A percentile compares a stretch with the other conserved stretches of the same genome.
phyloP scores from a whole-genome alignment of 345 rosid species.

The Eutrema heterophyllum region DNA sequence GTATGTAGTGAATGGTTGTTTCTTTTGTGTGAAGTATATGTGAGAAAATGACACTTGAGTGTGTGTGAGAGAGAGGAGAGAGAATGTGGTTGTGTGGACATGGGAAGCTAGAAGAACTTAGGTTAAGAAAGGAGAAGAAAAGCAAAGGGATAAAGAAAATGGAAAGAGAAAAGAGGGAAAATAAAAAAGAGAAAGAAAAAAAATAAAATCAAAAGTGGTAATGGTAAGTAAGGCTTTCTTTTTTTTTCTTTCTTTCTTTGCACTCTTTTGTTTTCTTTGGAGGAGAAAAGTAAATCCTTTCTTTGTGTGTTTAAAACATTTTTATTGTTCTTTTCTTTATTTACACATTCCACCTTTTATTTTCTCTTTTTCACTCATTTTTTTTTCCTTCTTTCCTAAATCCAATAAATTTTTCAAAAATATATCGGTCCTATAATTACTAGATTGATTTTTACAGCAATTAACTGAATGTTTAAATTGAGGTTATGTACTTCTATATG shows the following conservation, averaged over 20 bases:
- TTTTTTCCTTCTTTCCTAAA: background rate
- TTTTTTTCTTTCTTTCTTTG: constrained; percentile 39
- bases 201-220: constrained; percentile 22
- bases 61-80: constrained; percentile 32
- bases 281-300: constrained; percentile 29
- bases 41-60: constrained; percentile 42
- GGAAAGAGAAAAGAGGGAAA: background rate
- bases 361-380: background rate
- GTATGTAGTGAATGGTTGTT: constrained; percentile 40
- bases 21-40: constrained; percentile 40
- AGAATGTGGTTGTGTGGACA: constrained; percentile 54
- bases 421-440: background rate
- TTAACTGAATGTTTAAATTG: background rate
- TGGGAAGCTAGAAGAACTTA: constrained; percentile 48
- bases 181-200: background rate
- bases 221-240: constrained; percentile 36
- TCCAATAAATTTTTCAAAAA: background rate
- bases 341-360: constrained; percentile 22
- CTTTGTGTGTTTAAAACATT: constrained; percentile 12
- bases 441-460: no score
- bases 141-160: constrained; percentile 19
- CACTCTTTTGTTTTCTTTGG: constrained; percentile 31
- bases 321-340: constrained; percentile 20
- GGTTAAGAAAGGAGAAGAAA: constrained; percentile 38
- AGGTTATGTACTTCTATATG: background rate